phyloP scores from a whole-genome alignment of 805 yeast genomes.

The Starmera dryadoides region DNA sequence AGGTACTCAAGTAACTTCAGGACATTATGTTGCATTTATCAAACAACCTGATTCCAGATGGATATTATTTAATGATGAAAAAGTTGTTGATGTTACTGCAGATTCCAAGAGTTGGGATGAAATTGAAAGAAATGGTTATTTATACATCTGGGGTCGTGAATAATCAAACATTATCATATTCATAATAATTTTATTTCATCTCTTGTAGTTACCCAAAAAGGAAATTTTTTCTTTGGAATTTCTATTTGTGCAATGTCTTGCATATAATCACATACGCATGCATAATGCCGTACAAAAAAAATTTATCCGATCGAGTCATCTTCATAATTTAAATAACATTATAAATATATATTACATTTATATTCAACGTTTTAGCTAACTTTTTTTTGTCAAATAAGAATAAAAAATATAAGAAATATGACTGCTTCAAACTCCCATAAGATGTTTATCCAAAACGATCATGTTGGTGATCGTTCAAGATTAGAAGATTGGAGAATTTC shows the following conservation, averaged over 20 bases:
- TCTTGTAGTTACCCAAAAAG: too few relatives aligned
- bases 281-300: too few relatives aligned
- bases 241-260: too few relatives aligned
- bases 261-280: too few relatives aligned
- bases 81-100: conserved; percentile 55
- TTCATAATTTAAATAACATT: too few relatives aligned
- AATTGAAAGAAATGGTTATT: conserved; percentile 37
- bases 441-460: conserved; percentile 82
- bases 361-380: too few relatives aligned
- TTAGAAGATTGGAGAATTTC: conserved; percentile 71
- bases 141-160: conserved; percentile 27
- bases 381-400: too few relatives aligned
- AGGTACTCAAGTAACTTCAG: conserved; percentile 80
- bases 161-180: neutral
- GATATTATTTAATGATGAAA: conserved; percentile 82
- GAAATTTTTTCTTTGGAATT: too few relatives aligned
- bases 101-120: conserved; percentile 22
- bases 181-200: neutral
- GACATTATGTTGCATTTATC: conserved; percentile 79
- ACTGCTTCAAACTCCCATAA: conserved; percentile 15
- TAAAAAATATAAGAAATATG: neutral
- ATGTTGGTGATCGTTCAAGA: conserved; percentile 77
- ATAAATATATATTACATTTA: too few relatives aligned
- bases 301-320: too few relatives aligned
- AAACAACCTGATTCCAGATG: conserved; percentile 43